Percentiles rank a stretch among this genome's conserved stretches.
Conservation (phyloP, 2,329 filamentous ascomycete species). For the Paramyrothecium roridum region DNA sequence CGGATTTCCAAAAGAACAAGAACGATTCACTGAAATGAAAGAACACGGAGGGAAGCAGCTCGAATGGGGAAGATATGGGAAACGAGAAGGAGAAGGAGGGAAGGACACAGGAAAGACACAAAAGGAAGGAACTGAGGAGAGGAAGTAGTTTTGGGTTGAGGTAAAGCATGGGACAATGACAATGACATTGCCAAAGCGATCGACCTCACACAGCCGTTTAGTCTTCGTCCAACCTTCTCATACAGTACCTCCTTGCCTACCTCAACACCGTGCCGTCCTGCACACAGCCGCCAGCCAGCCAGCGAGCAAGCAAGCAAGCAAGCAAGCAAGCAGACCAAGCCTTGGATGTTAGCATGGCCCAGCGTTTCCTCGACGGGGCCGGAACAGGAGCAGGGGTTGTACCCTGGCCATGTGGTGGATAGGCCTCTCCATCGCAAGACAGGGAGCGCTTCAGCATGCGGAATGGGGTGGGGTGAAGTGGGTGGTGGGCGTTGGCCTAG, state of each 20-base stretch:
- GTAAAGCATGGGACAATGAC: no score
- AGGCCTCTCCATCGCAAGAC: not conserved
- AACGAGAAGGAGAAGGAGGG: slow-evolving; percentile 6
- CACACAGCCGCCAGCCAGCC: no score
- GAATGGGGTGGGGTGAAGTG: not conserved
- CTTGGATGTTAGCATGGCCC: not conserved
- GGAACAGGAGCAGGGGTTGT: not conserved
- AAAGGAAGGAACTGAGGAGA: not conserved
- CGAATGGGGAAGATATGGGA: slow-evolving; percentile 1
- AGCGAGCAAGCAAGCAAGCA: no score
- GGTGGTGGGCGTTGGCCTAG: not conserved
- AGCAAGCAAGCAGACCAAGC: not conserved
- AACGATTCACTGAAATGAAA: not conserved
- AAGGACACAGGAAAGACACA: slow-evolving; percentile 5
- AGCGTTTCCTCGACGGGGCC: not conserved
- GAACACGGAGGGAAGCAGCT: slow-evolving; percentile 2
- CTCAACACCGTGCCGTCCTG: not conserved
- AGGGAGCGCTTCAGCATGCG: not conserved
- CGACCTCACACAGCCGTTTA: not conserved
- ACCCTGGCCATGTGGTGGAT: not conserved
- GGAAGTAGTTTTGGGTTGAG: not conserved
- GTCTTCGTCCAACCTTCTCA: not conserved
- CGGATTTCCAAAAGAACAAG: not conserved
- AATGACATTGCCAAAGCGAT: not conserved
- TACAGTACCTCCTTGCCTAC: not conserved